phyloP scores from a whole-genome alignment of 2,329 filamentous ascomycete species.

The Beauveria varroae region DNA sequence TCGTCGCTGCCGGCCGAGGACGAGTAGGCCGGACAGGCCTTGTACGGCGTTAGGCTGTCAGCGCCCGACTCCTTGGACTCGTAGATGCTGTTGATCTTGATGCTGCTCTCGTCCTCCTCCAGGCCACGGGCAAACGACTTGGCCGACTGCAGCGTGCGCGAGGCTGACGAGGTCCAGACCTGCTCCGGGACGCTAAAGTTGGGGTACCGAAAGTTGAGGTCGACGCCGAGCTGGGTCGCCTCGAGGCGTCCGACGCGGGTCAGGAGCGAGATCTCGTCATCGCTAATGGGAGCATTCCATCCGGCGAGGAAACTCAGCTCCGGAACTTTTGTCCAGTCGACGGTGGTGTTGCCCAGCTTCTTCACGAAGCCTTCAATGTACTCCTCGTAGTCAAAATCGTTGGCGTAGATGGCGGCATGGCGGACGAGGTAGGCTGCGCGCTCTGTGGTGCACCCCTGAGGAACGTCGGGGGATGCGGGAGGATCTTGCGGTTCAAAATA shows the following conservation, averaged over 20 bases:
- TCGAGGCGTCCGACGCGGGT: conserved; percentile 55
- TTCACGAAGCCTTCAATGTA: conserved; percentile 49
- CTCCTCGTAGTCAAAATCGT: conserved; percentile 50
- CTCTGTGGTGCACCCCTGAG: conserved; percentile 42
- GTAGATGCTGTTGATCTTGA: conserved; percentile 46
- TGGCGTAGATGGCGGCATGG: conserved; percentile 54
- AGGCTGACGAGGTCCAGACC: conserved; percentile 56
- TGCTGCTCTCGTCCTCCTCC: conserved; percentile 43
- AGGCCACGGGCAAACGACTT: conserved; percentile 50
- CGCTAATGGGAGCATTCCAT: conserved; percentile 51
- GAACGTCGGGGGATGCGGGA: conserved; percentile 32
- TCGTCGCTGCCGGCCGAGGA: conserved; percentile 49
- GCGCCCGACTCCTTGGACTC: conserved; percentile 52
- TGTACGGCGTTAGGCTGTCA: conserved; percentile 55
- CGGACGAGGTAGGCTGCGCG: conserved; percentile 49
- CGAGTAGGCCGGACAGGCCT: conserved; percentile 56
- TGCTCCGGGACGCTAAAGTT: conserved; percentile 43
- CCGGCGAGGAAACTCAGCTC: conserved; percentile 46
- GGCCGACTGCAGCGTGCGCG: conserved; percentile 52
- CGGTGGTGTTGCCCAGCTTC: conserved; percentile 52
- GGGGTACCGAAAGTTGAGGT: conserved; percentile 52
- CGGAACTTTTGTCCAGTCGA: conserved; percentile 50
- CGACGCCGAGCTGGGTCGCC: conserved; percentile 50
- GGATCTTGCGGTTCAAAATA: conserved; percentile 50
- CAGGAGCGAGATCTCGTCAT: conserved; percentile 49